Evolutionary conservation across 1,284 basidiomycete species (phyloP).

Genomic region (Cryptococcus hybrid): DNA sequence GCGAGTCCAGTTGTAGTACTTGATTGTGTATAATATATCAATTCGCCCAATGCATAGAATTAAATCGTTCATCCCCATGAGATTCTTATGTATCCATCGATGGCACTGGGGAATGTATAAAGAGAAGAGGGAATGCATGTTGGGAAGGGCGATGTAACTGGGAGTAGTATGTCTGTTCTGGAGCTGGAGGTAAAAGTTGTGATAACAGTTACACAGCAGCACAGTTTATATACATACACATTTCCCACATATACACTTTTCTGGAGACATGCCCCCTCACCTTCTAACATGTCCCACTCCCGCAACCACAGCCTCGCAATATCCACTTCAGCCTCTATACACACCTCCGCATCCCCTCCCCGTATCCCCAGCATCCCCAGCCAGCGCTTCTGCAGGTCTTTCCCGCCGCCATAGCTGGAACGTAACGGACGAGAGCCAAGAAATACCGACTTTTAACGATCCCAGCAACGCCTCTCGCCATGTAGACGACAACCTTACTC

Average conservation of each 20-base stretch:
- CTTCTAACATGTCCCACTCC: neutral
- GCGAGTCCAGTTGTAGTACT: too few relatives aligned
- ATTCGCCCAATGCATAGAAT: neutral
- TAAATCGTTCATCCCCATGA: neutral
- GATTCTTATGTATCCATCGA: neutral
- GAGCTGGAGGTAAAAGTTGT: too few relatives aligned
- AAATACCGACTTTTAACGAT: neutral
- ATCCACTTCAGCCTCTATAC: conserved; percentile 24
- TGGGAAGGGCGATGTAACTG: too few relatives aligned
- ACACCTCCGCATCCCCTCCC: conserved; percentile 18
- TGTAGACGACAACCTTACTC: neutral
- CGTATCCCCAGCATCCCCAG: conserved; percentile 4
- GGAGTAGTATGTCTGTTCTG: too few relatives aligned
- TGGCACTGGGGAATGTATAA: neutral
- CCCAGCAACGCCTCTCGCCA: neutral
- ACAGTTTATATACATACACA: too few relatives aligned
- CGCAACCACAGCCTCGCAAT: conserved; percentile 18
- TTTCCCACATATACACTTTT: neutral
- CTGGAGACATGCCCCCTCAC: too few relatives aligned
- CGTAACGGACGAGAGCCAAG: conserved; percentile 9
- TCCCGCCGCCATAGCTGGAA: conserved; percentile 33
- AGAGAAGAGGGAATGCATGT: too few relatives aligned
- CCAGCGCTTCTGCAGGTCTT: too few relatives aligned
- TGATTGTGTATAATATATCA: too few relatives aligned
- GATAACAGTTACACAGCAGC: too few relatives aligned